Base-by-base conservation (phyloP, 306 rosid species). In the Ammopiptanthus mongolicus region DNA sequence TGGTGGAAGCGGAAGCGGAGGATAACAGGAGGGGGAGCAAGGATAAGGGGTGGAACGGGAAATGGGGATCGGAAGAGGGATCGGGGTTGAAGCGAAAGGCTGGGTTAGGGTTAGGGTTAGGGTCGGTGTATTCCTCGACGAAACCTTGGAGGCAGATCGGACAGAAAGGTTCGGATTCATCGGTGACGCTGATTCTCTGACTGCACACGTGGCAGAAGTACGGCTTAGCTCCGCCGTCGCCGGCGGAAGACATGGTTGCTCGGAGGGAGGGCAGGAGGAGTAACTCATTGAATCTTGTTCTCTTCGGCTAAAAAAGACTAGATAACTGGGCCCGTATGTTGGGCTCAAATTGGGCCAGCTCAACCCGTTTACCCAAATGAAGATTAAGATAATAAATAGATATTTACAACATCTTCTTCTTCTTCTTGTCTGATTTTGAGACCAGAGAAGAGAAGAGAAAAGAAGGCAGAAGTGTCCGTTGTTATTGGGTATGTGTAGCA, bases 191-290 rank as follows among this genome's bases (percentile, higher is more conserved):
- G 18, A 95, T 87, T 42, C 87, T 84, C 37, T 69, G 80, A 14
- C 37, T 70, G 88, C 98, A 95, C 62, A 85, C 22, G 75, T 95
- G 77, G 80, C 98, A 95, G 82, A 83, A 91, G 80, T 74, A 95
- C 1, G 70, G 76, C 62, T 84, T 25, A 23, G 80, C 73, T 69
- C 47, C 79, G 69, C 61, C 88, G 8, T 23, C 74, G 22, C 52
- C 84, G 83, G 52, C 85, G 55, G 82, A 81, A 82, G 97, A 87
- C 98, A 94, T 91, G 81, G 62, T 81, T 76, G 47, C 36, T 65
- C 36, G 56, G 58, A 47, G 50, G 25, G 22, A 18, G 14, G 14
- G 47, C 3, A 12, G 3, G 9, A 11, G 1, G 5, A 9, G n/a
- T 14, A 14, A 34, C 55, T 47, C 41, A n/a, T n/a, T 25, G 28